Evolutionary conservation across 805 yeast species (phyloP).

Genomic region (Spathaspora sp.): DNA sequence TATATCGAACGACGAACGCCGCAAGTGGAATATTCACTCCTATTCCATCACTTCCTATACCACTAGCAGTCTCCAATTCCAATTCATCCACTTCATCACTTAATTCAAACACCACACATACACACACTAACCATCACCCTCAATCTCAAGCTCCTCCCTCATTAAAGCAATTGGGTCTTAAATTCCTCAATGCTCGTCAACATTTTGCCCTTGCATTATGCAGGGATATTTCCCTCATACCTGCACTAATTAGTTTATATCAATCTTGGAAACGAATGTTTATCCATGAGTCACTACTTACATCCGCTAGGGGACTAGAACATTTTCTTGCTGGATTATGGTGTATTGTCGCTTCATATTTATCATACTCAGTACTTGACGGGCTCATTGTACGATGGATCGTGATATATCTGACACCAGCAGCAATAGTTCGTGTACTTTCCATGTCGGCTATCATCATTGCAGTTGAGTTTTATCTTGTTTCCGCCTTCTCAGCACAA

Average conservation of each 20-base stretch:
- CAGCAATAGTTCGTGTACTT: slow-evolving; percentile 82
- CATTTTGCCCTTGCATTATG: slow-evolving; percentile 75
- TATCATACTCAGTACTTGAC: slow-evolving; percentile 80
- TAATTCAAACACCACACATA: slow-evolving; percentile 4
- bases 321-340: slow-evolving; percentile 82
- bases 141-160: slow-evolving; percentile 3
- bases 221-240: slow-evolving; percentile 70
- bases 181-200: slow-evolving; percentile 69
- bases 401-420: slow-evolving; percentile 81
- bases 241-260: slow-evolving; percentile 55
- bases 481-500: slow-evolving; percentile 62
- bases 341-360: slow-evolving; percentile 85
- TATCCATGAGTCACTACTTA: slow-evolving; percentile 25
- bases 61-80: neutral
- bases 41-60: slow-evolving; percentile 7
- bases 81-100: slow-evolving; percentile 3
- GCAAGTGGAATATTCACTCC: slow-evolving; percentile 6
- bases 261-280: slow-evolving; percentile 36
- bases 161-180: slow-evolving; percentile 62
- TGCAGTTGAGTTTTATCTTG: slow-evolving; percentile 63
- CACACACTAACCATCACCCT: slow-evolving; percentile 6
- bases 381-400: slow-evolving; percentile 93
- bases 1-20: slow-evolving; percentile 11
- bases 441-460: slow-evolving; percentile 75
- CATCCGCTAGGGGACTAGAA: slow-evolving; percentile 70